Evolutionary conservation across 2,329 filamentous ascomycete species (phyloP), one percentile per base, ranked within the genome.

Genomic region (Aspergillus neoniger): DNA sequence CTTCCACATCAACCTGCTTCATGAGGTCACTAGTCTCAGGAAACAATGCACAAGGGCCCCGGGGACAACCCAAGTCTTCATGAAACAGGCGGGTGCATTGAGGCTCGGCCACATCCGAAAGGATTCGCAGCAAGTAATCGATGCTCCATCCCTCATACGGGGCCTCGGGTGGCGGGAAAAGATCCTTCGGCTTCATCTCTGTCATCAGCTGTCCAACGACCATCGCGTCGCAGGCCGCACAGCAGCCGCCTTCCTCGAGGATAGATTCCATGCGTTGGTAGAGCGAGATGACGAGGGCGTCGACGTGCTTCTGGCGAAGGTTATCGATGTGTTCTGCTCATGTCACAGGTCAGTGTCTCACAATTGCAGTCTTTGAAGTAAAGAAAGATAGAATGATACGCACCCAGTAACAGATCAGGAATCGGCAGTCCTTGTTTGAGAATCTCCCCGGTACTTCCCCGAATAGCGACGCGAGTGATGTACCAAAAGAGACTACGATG

Each of bases 21-120:
- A 30, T 8, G 10, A 54, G 14, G 2, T 9, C 6, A n/a, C 52
- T 8, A 10, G 51, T 49, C 28, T 48, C 21, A 28, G 57, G 60
- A 30, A 59, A 44, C 5, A 54, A 12, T 21, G 17, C 15, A 54
- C 60, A 59, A 7, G 28, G 21, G 12, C n/a, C 4, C n/a, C 12
- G 43, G 7, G 21, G 9, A 25, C 58, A 60, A 1, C 54, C 49
- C 32, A 36, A 9, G 50, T 44, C 6, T 9, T 8, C 4, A 12
- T 57, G 57, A 21, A 60, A 23, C 5, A 58, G 19, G n/a, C 38
- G 28, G 21, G 47, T 28, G 58, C 58, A 63, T 5, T 36, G 41
- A 15, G 58, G 28, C 23, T 53, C 38, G 2, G 28, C 12, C 14
- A 60, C 1, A 1, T 12, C 12, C 1, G 23, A 7, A 5, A 62